Percentiles rank a stretch among this genome's conserved stretches.
These are phyloP conservation scores for Coemansia sp. DNA, from an alignment of 192 early-diverging fungal species.

Conservation along the genomic window DNA sequence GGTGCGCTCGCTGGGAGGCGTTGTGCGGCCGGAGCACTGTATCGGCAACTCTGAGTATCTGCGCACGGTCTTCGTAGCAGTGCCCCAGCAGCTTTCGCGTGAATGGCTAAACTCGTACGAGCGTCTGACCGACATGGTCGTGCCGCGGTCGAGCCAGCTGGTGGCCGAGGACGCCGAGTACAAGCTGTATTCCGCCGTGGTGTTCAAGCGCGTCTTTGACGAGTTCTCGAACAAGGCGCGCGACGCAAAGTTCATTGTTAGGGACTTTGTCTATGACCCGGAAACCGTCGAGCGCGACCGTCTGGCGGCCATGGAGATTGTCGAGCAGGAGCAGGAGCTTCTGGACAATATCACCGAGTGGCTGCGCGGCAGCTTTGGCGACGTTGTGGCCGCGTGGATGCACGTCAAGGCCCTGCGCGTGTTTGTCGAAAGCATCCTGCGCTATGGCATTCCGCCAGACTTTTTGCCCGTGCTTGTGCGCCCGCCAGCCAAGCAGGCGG, in stretches of 20 bases:
- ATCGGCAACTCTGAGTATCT: slow-evolving; percentile 92
- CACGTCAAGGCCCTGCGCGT: slow-evolving; percentile 93
- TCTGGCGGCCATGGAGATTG: slow-evolving; percentile 63
- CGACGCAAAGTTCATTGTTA: slow-evolving; percentile 87
- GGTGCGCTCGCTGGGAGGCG: slow-evolving; percentile 76
- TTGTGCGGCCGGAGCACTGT: slow-evolving; percentile 91
- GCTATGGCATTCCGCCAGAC: slow-evolving; percentile 96
- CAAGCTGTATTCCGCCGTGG: slow-evolving; percentile 81
- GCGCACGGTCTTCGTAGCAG: slow-evolving; percentile 87
- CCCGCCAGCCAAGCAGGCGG: slow-evolving; percentile 77
- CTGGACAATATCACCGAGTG: slow-evolving; percentile 75
- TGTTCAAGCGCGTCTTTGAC: slow-evolving; percentile 85
- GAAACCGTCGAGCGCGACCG: slow-evolving; percentile 70
- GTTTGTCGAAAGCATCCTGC: slow-evolving; percentile 95
- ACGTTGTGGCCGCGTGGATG: slow-evolving; percentile 87
- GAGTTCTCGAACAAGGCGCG: slow-evolving; percentile 89
- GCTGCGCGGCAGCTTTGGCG: slow-evolving; percentile 92
- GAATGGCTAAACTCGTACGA: slow-evolving; percentile 91
- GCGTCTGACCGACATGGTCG: slow-evolving; percentile 88
- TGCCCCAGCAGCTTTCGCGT: slow-evolving; percentile 77
- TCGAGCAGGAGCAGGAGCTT: slow-evolving; percentile 76
- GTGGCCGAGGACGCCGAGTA: slow-evolving; percentile 97
- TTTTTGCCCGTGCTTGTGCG: slow-evolving; percentile 75
- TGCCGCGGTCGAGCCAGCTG: slow-evolving; percentile 87
- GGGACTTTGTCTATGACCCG: slow-evolving; percentile 94